A percentile compares a stretch with the other conserved stretches of the same genome.
phyloP scores from a whole-genome alignment of 2,329 filamentous ascomycete genomes.

The Geoglossum cookeanum region DNA sequence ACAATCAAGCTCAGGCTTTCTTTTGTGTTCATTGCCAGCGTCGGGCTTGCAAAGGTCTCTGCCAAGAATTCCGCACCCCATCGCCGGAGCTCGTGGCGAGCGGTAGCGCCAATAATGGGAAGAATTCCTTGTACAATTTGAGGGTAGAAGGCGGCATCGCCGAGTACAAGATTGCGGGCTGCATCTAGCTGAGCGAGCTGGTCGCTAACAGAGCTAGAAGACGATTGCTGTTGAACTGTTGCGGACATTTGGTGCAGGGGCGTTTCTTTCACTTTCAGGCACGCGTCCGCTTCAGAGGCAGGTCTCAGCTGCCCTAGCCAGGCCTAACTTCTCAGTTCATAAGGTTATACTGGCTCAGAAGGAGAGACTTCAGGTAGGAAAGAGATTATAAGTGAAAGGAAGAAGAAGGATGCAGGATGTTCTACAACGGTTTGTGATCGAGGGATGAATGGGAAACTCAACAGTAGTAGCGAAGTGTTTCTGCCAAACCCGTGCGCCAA shows the following conservation, averaged over 20 bases:
- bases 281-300: background rate
- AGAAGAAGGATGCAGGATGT: background rate
- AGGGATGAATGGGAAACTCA: background rate
- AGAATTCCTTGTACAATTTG: conserved; percentile 83
- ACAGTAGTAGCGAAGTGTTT: too few species aligned
- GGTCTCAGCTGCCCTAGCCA: background rate
- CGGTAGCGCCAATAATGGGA: conserved; percentile 64
- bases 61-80: conserved; percentile 95
- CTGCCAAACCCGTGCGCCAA: background rate
- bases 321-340: background rate
- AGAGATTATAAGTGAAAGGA: background rate
- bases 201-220: conserved; percentile 41
- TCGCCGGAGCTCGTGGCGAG: conserved; percentile 65
- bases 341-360: background rate
- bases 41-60: conserved; percentile 89
- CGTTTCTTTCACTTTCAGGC: conserved; percentile 1
- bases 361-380: background rate
- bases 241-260: conserved; percentile 2
- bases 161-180: conserved; percentile 74
- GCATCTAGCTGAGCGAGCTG: conserved; percentile 78
- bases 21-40: conserved; percentile 58
- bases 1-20: conserved; percentile 59
- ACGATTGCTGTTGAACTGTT: conserved; percentile 32
- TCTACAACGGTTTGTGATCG: background rate
- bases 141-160: conserved; percentile 72